A percentile compares a stretch with the other conserved stretches of the same genome.
Conservation (phyloP, 208 protist genomes). For the Wallacemonas sp. region DNA sequence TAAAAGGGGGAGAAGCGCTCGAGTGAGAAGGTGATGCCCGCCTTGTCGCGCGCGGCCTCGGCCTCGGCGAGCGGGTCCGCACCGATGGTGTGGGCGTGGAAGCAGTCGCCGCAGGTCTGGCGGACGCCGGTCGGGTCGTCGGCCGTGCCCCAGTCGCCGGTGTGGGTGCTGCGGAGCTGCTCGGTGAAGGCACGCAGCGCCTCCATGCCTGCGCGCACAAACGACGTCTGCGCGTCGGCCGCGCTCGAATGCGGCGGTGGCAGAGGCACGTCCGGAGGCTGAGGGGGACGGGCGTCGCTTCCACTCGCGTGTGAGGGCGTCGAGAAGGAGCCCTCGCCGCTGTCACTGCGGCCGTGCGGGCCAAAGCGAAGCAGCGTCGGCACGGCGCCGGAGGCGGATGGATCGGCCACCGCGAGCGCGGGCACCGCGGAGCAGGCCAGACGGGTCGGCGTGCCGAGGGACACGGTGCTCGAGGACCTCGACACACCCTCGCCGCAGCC, state of each 20-base stretch:
- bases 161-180: not conserved
- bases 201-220: constrained; percentile 12
- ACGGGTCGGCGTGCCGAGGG: constrained; percentile 8
- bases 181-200: constrained; percentile 11
- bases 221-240: not conserved
- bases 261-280: no score
- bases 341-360: not conserved
- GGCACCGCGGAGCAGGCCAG: constrained; percentile 2
- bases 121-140: constrained; percentile 14
- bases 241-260: not conserved
- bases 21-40: constrained; percentile 32
- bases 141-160: not conserved
- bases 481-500: constrained; percentile 39
- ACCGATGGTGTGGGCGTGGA: not conserved
- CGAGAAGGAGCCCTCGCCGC: not conserved
- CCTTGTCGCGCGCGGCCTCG: not conserved
- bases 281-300: no score
- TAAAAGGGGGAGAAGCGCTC: constrained; percentile 69
- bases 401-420: not conserved
- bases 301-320: no score
- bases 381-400: not conserved
- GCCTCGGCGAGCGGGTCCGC: not conserved
- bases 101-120: constrained; percentile 10
- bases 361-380: not conserved
- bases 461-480: constrained; percentile 20